These are phyloP conservation scores for Cladosporium phlei DNA, from an alignment of 2,329 filamentous ascomycete genomes.

Conservation along the genomic window DNA sequence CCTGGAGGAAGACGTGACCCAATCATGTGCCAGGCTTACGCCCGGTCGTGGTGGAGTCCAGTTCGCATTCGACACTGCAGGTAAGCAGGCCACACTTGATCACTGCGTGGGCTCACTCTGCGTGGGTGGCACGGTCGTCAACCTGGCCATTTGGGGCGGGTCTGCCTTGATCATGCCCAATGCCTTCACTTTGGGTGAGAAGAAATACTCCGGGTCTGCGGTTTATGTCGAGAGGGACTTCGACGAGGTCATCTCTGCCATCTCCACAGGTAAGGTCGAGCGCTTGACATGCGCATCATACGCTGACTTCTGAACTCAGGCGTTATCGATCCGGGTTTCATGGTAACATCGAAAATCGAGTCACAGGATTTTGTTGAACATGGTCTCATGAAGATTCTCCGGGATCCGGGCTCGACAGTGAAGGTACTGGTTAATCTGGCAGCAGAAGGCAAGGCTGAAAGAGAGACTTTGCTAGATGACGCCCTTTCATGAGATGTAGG, in stretches of 20 bases:
- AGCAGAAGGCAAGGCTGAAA: no score
- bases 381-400: background rate
- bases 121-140: slow-evolving; percentile 54
- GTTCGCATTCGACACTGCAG: slow-evolving; percentile 59
- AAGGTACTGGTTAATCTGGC: no score
- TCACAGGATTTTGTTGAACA: background rate
- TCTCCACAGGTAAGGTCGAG: background rate
- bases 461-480: no score
- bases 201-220: background rate
- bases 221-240: background rate
- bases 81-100: slow-evolving; percentile 44
- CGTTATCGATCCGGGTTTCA: background rate
- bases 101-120: slow-evolving; percentile 48
- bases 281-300: background rate
- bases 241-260: background rate
- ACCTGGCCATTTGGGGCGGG: slow-evolving; percentile 61
- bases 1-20: slow-evolving; percentile 46
- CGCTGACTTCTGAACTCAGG: background rate
- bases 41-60: slow-evolving; percentile 44
- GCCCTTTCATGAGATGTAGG: no score
- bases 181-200: background rate
- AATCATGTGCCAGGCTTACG: slow-evolving; percentile 44
- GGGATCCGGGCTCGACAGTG: no score
- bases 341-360: background rate
- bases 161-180: slow-evolving; percentile 19